phyloP scores from a whole-genome alignment of 202 grass and related monocot genomes.

The Thinopyrum obtusiflorum region DNA sequence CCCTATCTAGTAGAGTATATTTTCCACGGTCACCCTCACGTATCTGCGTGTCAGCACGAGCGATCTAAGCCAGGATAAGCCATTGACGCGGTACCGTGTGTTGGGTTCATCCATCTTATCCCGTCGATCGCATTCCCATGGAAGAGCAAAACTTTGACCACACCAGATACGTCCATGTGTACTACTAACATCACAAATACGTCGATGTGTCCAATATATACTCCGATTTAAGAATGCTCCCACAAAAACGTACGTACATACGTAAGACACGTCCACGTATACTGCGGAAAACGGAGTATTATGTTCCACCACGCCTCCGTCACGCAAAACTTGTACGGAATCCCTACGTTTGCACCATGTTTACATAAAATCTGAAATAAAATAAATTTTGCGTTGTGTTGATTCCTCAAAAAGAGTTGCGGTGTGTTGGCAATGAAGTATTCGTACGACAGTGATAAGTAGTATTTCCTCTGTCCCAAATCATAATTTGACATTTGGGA shows the following conservation, averaged over 20 bases:
- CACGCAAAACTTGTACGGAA: not conserved
- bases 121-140: not conserved
- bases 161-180: not conserved
- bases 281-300: not conserved
- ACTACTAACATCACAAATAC: not conserved
- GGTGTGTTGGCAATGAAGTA: too few relatives aligned
- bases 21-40: not conserved
- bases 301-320: not conserved
- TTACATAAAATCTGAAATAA: too few relatives aligned
- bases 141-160: constrained; percentile 13
- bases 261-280: not conserved
- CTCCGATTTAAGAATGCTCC: not conserved
- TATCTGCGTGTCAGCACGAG: not conserved
- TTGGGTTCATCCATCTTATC: not conserved
- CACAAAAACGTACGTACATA: not conserved
- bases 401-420: too few relatives aligned
- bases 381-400: too few relatives aligned
- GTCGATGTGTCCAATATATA: not conserved
- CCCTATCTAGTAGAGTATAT: not conserved
- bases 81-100: constrained; percentile 21
- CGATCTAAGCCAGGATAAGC: not conserved
- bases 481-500: too few relatives aligned
- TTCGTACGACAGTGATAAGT: too few relatives aligned
- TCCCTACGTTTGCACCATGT: not conserved
- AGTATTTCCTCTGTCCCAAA: too few relatives aligned